A percentile compares a stretch with the other conserved stretches of the same genome.
Conservation (phyloP, 192 early-diverging fungal species). For the Haplosporangium gracile region DNA sequence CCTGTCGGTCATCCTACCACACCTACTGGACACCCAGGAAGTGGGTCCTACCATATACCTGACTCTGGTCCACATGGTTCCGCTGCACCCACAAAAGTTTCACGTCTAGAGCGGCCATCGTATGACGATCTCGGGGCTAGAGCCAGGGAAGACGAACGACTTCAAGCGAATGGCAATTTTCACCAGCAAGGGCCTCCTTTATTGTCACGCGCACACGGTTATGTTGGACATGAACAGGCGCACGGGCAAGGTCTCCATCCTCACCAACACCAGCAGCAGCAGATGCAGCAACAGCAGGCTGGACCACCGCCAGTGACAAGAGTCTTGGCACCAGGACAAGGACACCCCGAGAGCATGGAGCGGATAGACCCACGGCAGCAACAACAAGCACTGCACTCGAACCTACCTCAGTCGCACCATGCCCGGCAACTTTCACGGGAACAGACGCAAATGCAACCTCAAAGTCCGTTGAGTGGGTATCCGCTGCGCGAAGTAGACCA, state of each 20-base stretch:
- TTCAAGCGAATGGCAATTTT: constrained; percentile 3
- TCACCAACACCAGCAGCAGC: neutral
- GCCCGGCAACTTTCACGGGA: constrained; percentile 13
- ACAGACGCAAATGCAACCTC: constrained; percentile 16
- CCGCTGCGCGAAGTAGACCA: neutral
- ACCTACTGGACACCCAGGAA: neutral
- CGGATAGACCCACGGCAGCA: constrained; percentile 16
- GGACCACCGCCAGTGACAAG: neutral
- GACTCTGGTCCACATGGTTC: constrained; percentile 14
- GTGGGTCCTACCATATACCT: neutral
- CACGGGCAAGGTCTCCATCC: constrained; percentile 8
- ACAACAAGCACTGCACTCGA: neutral
- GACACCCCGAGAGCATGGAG: constrained; percentile 1
- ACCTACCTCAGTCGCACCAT: constrained; percentile 5
- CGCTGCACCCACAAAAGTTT: neutral
- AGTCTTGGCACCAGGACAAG: constrained; percentile 15
- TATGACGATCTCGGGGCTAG: constrained; percentile 8
- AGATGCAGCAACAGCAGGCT: neutral
- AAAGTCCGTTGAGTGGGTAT: constrained; percentile 4
- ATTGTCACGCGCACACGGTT: neutral
- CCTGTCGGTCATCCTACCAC: constrained; percentile 6
- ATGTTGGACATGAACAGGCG: neutral
- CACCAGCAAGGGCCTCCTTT: constrained; percentile 9
- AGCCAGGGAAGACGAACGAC: constrained; percentile 7
- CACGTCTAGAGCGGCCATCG: constrained; percentile 11